Evolutionary conservation across 129 eudicot species (phyloP).

Genomic region (Glebionis coronaria): DNA sequence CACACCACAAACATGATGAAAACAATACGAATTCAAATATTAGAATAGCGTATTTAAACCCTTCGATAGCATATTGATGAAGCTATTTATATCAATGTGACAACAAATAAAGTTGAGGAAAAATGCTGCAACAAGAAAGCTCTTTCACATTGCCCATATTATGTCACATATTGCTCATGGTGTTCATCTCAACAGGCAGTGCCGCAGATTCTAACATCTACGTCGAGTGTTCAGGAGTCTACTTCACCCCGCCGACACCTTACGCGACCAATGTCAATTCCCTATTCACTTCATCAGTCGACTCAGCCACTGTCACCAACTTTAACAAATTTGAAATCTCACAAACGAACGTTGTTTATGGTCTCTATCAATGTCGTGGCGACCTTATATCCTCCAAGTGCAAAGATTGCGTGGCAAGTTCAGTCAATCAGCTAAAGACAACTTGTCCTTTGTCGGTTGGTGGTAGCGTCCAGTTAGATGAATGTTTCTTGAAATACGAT

Average conservation of each 20-base stretch:
- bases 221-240: slow-evolving; percentile 42
- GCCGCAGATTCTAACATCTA: slow-evolving; percentile 12
- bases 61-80: too few species aligned
- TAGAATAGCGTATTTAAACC: too few species aligned
- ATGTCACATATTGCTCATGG: too few species aligned
- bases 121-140: too few species aligned
- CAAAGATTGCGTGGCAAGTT: slow-evolving; percentile 33
- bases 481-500: slow-evolving; percentile 51
- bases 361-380: slow-evolving; percentile 35
- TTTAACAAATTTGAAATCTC: slow-evolving; percentile 45
- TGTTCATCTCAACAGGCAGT: too few species aligned
- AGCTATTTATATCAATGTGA: too few species aligned
- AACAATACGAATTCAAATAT: too few species aligned
- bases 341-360: slow-evolving; percentile 39
- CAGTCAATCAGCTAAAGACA: slow-evolving; percentile 48
- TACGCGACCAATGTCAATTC: slow-evolving; percentile 58
- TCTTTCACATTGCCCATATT: too few species aligned
- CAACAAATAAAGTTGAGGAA: too few species aligned
- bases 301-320: slow-evolving; percentile 43
- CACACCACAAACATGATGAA: too few species aligned
- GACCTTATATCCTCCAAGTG: slow-evolving; percentile 36
- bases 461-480: slow-evolving; percentile 51
- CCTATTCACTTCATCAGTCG: slow-evolving; percentile 53
- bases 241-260: slow-evolving; percentile 31
- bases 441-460: slow-evolving; percentile 45